Evolutionary conservation across 805 yeast genomes (phyloP).

Genomic region (Kuraishia hungarica): DNA sequence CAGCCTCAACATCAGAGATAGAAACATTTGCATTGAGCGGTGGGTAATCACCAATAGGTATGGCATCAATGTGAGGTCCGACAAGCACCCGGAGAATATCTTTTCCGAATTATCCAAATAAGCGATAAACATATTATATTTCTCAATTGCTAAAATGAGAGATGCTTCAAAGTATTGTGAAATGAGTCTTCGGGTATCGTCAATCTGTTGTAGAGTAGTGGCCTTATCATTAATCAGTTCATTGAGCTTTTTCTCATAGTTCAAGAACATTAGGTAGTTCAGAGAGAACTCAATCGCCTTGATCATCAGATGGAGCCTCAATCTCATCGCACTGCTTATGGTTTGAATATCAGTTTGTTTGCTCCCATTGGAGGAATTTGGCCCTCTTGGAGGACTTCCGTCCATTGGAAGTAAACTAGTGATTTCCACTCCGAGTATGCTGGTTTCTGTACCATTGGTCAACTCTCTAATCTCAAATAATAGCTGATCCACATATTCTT

Average conservation of each 20-base stretch:
- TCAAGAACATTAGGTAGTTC: slow-evolving; percentile 35
- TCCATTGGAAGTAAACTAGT: not conserved
- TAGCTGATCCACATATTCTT: not conserved
- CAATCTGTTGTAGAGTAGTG: slow-evolving; percentile 15
- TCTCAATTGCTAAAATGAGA: slow-evolving; percentile 26
- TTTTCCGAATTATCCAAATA: slow-evolving; percentile 17
- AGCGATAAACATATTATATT: slow-evolving; percentile 25
- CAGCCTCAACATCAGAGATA: slow-evolving; percentile 42
- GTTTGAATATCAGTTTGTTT: not conserved
- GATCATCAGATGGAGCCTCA: slow-evolving; percentile 16
- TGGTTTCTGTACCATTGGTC: not conserved
- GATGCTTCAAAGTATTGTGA: slow-evolving; percentile 26
- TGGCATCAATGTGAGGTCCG: slow-evolving; percentile 41
- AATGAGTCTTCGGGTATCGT: slow-evolving; percentile 21
- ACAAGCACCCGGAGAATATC: slow-evolving; percentile 25
- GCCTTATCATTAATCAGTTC: slow-evolving; percentile 4
- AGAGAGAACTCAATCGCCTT: slow-evolving; percentile 41
- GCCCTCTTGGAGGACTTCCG: not conserved
- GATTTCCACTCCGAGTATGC: slow-evolving; percentile 11
- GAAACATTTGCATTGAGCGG: slow-evolving; percentile 48
- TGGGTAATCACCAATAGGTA: slow-evolving; percentile 44
- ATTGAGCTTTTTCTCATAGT: slow-evolving; percentile 26
- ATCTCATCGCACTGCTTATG: not conserved
- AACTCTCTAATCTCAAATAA: not conserved
- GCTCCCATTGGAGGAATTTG: not conserved